Percentiles rank a stretch among this genome's conserved stretches.
Evolutionary conservation across 208 protist species (phyloP).

Genomic region (Trypanosoma platydactyli): DNA sequence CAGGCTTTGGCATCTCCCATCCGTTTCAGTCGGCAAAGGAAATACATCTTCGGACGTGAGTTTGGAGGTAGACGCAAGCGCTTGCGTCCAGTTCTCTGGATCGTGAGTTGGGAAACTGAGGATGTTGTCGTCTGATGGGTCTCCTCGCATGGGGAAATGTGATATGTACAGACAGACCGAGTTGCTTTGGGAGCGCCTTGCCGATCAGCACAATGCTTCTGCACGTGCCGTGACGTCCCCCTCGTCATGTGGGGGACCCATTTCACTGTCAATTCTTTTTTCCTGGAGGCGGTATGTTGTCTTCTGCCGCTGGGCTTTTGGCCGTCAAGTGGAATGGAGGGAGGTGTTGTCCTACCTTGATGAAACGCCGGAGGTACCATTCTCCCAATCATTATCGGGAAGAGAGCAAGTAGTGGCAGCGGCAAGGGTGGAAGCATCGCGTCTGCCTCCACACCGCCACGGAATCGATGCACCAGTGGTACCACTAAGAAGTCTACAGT

Average conservation of each 20-base stretch:
- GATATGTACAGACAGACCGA: constrained; percentile 6
- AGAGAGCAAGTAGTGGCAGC: background rate
- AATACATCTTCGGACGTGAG: too few relatives aligned
- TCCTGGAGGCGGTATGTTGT: constrained; percentile 22
- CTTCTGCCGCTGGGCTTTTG: constrained; percentile 16
- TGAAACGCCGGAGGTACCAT: background rate
- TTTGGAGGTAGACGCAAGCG: too few relatives aligned
- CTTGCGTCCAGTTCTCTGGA: too few relatives aligned
- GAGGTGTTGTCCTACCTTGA: constrained; percentile 21
- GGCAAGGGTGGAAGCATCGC: background rate
- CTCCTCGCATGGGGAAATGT: background rate
- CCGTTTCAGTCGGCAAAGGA: too few relatives aligned
- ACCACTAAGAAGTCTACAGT: background rate
- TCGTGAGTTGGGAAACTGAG: too few relatives aligned
- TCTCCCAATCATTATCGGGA: background rate
- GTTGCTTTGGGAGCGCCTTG: background rate
- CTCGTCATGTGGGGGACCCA: background rate
- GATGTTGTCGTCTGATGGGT: too few relatives aligned
- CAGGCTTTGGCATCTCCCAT: background rate
- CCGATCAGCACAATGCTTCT: background rate
- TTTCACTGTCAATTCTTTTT: constrained; percentile 7
- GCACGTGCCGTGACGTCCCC: background rate
- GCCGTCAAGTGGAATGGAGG: constrained; percentile 21
- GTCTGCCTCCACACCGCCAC: background rate
- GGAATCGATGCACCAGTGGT: background rate